Base-by-base conservation (phyloP, 1,284 basidiomycete genomes). In the Somion occarium region DNA sequence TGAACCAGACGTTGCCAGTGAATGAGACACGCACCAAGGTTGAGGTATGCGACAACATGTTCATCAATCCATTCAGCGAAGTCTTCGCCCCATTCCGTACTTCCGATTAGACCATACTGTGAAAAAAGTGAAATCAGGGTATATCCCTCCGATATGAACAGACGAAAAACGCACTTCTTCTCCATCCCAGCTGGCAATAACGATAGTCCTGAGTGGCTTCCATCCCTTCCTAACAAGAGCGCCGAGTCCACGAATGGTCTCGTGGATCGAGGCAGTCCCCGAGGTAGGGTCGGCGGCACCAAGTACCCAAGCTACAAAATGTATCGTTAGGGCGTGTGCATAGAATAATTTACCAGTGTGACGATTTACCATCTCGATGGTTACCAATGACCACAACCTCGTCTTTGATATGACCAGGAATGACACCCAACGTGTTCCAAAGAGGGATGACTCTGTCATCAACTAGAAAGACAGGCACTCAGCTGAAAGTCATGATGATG, bases 131-230 rank as follows among this genome's bases (percentile, higher is more conserved):
- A 50, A 42, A n/a, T 22, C 4, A 43, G 42, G 13, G 4, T 24
- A 23, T 43, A 9, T 23, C 20, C 15, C 22, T 5, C 5, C 44
- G 27, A 27, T 11, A 27, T 27, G n/a, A 39, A 39, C 34, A 22
- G 20, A 22, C 22, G 23, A 30, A 1, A 56, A 64, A 43, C 30
- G 41, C 43, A 85, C 83, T 76, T 94, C 95, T 71, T 98, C 94
- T 0, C 83, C 95, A 67, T 96, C 93, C 93, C 92, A 97, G 56
- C 84, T 89, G 3, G 90, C 92, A 48, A 98, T 76, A n/a, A 96
- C 69, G 60, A 96, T 83, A 15, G 91, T 95, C 51, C 94, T 75
- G 38, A 94, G 70, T 3, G 95, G 95, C 61, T 83, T 89, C 95
- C 95, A 98, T 23, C 93, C 94, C 13, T 71, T 73, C 56, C 72